A percentile compares a stretch with the other conserved stretches of the same genome.
phyloP scores from a whole-genome alignment of 305 asterid species.

The Solanum aculeatissimum region DNA sequence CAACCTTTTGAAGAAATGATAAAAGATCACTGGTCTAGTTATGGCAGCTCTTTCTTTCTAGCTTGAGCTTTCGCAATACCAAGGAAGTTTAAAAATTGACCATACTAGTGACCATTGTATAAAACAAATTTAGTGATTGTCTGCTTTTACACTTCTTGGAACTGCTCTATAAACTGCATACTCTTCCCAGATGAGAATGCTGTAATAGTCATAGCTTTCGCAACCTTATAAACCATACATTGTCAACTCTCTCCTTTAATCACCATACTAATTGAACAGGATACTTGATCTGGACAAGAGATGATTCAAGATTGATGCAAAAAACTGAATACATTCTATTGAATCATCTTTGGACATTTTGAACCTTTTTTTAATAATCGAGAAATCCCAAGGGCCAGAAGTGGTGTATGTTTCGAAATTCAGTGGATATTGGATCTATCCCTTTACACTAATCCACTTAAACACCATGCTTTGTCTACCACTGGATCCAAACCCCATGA shows the following conservation, averaged over 20 bases:
- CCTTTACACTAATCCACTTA: neutral
- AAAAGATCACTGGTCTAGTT: neutral
- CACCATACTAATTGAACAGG: neutral
- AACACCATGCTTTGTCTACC: neutral
- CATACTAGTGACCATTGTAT: neutral
- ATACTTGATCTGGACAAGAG: neutral
- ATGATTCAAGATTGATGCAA: neutral
- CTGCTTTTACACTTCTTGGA: neutral
- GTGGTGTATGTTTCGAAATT: neutral
- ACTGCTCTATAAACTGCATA: neutral
- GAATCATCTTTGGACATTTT: neutral
- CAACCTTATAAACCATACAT: neutral
- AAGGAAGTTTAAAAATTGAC: neutral
- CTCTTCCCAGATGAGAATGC: neutral
- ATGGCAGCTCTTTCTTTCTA: neutral
- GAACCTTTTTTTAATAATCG: neutral
- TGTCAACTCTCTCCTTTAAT: neutral
- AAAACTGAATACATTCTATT: neutral
- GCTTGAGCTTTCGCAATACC: neutral
- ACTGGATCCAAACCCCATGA: neutral
- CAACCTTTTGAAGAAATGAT: neutral
- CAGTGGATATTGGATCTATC: neutral
- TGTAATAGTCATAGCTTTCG: neutral
- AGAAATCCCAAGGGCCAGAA: neutral
- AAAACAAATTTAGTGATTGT: neutral